Percentiles rank a stretch among this genome's conserved stretches.
Conservation (phyloP, 129 eudicot genomes). For the Arctium minus region DNA sequence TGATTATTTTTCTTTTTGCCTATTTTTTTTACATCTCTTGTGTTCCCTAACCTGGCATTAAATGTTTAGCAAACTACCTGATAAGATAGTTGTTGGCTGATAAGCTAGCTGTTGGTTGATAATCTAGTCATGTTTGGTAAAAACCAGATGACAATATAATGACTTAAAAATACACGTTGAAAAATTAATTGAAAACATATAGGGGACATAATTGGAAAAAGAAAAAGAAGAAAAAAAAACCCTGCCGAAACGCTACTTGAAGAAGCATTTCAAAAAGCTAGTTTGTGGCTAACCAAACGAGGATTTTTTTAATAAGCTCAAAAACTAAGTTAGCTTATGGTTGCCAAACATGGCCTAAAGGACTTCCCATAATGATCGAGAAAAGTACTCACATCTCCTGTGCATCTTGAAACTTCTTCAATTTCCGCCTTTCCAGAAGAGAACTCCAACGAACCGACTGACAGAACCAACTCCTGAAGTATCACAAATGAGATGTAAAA, state of each 20-base stretch:
- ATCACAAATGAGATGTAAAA: neutral
- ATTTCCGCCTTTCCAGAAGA: constrained; percentile 84
- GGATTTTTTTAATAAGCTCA: neutral
- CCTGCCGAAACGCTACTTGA: neutral
- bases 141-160: too few relatives aligned
- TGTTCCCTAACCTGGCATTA: neutral
- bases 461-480: constrained; percentile 72
- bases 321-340: neutral
- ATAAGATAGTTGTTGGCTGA: too few relatives aligned
- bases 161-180: neutral
- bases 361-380: neutral
- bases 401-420: constrained; percentile 76
- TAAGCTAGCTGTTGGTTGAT: too few relatives aligned
- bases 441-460: constrained; percentile 70
- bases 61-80: neutral
- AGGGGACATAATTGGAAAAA: neutral
- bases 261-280: neutral
- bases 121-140: too few relatives aligned
- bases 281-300: neutral
- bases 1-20: neutral
- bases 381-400: constrained; percentile 78
- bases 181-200: neutral
- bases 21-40: too few relatives aligned
- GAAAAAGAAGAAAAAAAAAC: too few relatives aligned
- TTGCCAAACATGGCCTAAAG: neutral